Base-by-base conservation (phyloP, 1,284 basidiomycete species). In the Hypsizygus ulmarius region DNA sequence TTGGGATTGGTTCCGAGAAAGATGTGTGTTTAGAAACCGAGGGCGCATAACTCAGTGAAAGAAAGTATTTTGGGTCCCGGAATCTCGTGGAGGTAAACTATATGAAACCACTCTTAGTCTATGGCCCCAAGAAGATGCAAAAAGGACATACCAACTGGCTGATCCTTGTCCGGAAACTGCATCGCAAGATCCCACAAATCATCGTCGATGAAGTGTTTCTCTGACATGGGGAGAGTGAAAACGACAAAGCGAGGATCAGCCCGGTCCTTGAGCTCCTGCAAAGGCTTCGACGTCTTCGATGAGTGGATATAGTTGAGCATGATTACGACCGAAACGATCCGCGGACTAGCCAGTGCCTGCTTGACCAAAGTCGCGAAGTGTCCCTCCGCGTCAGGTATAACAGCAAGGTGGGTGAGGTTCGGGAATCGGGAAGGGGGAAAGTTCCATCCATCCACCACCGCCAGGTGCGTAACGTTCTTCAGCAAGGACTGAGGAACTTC, bases 111-210 rank as follows among this genome's bases (percentile, higher is more conserved):
- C 30, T 47, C 15, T 52, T 29, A 12, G 18, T n/a, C 5, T 8
- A 38, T 4, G 28, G 14, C 30, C 15, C 39, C 9, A 16, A 11
- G 3, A 10, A 12, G 27, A 27, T 3, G 30, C 15, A 15, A 18
- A 34, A 30, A 18, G 3, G 8, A 46, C 55, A 45, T 12, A 55
- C 53, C 33, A 32, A 49, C 33, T 9, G 38, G 44, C 30, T 39
- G 44, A 11, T 55, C 53, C 49, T 53, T 47, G 15, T 57, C 53
- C 14, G 56, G 56, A 32, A 51, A 55, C 47, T 49, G 43, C 25
- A 39, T 48, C 15, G 56, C 56, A 33, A 57, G 45, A 39, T 57
- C 53, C 53, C 56, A 57, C 10, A 57, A 27, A 47, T 57, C 53
- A 42, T 57, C 56, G 42, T 57, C 56, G 3, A 57, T 47, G 38